Evolutionary conservation across 169 alveolate species (phyloP).

Genomic region (Eimeria zaria): DNA sequence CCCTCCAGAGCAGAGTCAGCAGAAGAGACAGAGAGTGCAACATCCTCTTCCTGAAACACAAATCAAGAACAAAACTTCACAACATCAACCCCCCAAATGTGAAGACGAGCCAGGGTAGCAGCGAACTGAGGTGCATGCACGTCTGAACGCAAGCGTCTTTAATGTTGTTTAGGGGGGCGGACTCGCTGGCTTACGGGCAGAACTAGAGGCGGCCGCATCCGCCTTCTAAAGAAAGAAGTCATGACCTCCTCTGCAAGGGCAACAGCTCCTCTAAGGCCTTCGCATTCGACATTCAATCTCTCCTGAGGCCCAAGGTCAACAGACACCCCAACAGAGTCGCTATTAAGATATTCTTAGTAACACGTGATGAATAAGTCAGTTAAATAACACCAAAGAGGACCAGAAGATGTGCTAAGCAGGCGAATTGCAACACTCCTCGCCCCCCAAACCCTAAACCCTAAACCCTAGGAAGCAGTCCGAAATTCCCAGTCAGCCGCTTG

Average conservation of each 20-base stretch:
- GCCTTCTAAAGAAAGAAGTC: not conserved
- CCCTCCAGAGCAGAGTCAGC: not conserved
- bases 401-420: not conserved
- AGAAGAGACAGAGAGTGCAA: not conserved
- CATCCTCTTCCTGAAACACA: conserved; percentile 12
- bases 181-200: not conserved
- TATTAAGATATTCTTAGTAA: not conserved
- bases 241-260: conserved; percentile 54
- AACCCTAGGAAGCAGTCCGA: not conserved
- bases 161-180: not conserved
- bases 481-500: too few relatives aligned
- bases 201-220: conserved; percentile 7
- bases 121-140: not conserved
- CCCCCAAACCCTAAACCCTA: too few relatives aligned
- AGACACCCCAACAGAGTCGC: not conserved
- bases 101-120: not conserved
- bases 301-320: not conserved
- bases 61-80: too few relatives aligned
- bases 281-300: conserved; percentile 24
- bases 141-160: not conserved
- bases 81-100: too few relatives aligned
- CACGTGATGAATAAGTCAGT: not conserved
- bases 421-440: too few relatives aligned
- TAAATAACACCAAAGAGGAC: not conserved
- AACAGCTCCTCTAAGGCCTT: conserved; percentile 57